Base-by-base conservation (phyloP, 2,329 filamentous ascomycete genomes). In the Colletotrichum sp. region DNA sequence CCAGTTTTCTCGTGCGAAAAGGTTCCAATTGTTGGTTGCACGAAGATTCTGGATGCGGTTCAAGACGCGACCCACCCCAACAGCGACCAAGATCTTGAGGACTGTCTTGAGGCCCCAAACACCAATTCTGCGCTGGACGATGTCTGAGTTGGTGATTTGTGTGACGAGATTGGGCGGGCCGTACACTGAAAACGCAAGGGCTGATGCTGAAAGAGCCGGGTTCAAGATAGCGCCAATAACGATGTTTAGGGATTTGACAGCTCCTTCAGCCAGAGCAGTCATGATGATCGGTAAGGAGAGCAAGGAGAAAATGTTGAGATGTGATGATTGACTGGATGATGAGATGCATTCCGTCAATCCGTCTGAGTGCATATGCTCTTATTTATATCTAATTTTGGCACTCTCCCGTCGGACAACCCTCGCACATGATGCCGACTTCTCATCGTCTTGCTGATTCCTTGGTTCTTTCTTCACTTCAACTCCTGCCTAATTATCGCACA, bases 71-170 rank as follows among this genome's bases (percentile, higher is more conserved):
- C 28, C 30, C 2, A 63, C 6, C 1, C 59, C 59, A 2, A 63
- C 13, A 27, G 28, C 59, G 9, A 36, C 11, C 8, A 34, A 32
- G 11, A 63, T 22, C 32, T 32, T 22, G 28, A 63, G 59, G 11
- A n/a, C 59, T 36, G 22, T 32, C 59, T 63, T 13, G 1, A 63
- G 30, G 8, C 59, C 30, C 11, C 12, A 22, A 3, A 61, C 5
- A n/a, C 59, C 59, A 1, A 61, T 15, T 0, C 32, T 13, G 19
- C 12, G 7, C n/a, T 34, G 19, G 28, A 61, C 0, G 5, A 25
- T 0, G 0, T 15, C 11, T n/a, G 30, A 63, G 0, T 36, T 0
- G 4, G 28, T 32, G 32, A 63, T 2, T 32, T 25, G 28, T 30
- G 16, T 12, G 59, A 25, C 19, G 27, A 63, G 59, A 63, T 22